phyloP scores from a whole-genome alignment of 2,329 filamentous ascomycete genomes.

The Hyphodiscus sp. region DNA sequence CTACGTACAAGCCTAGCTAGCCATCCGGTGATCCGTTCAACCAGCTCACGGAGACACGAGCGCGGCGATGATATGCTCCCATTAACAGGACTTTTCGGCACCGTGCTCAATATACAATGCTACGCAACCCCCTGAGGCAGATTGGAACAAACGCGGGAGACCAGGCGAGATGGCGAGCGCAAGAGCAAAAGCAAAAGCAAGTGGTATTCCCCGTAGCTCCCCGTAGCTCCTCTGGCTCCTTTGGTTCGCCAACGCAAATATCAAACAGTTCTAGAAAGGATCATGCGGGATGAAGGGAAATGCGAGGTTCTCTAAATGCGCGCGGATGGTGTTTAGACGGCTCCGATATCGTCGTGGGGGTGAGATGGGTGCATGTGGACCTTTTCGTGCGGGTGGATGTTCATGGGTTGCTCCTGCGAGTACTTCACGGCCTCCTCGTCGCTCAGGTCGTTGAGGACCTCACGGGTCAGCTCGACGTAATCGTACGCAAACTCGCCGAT shows the following conservation, averaged over 20 bases:
- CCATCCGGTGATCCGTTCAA: too few relatives aligned
- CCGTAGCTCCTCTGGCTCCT: neutral
- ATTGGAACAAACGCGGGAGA: too few relatives aligned
- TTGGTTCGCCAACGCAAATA: neutral
- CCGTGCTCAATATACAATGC: too few relatives aligned
- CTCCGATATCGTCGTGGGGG: neutral
- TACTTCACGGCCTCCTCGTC: slow-evolving; percentile 12
- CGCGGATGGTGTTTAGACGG: neutral
- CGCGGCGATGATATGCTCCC: too few relatives aligned
- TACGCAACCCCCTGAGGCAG: too few relatives aligned
- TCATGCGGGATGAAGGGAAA: neutral
- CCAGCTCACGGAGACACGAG: too few relatives aligned
- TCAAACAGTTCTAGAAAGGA: neutral
- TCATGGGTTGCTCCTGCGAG: neutral
- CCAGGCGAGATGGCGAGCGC: too few relatives aligned
- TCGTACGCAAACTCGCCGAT: slow-evolving; percentile 96
- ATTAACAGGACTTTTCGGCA: too few relatives aligned
- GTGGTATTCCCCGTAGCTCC: neutral
- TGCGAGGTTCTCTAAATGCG: neutral
- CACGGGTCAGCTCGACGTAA: slow-evolving; percentile 73
- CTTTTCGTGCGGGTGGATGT: neutral
- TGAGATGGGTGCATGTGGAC: neutral
- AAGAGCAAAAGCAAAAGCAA: too few relatives aligned
- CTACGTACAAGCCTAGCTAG: too few relatives aligned
- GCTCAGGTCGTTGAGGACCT: slow-evolving; percentile 39